Base-by-base conservation (phyloP, 371 early-diverging fungal genomes). In the Apophysomyces variabilis region DNA sequence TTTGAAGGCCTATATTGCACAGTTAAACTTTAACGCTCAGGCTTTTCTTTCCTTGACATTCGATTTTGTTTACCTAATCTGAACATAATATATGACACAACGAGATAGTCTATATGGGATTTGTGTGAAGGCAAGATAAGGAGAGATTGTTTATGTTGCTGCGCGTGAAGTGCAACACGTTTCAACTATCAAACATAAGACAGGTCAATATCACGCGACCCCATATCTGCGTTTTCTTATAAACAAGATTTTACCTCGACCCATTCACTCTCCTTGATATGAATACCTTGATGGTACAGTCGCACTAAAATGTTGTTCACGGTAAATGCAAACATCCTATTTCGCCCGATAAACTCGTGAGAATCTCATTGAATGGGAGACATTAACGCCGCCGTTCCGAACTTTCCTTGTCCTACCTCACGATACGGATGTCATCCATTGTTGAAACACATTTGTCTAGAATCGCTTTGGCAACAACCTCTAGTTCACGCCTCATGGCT, bases 61-160 rank as follows among this genome's bases (percentile, higher is more conserved):
- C 13, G 6, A 18, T 50, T 18, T 50, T 21, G 13, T 37, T 61
- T 67, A 50, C 92, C 92, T 35, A 86, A 81, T 59, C 96, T 88
- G 78, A 87, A 92, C 79, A 95, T 90, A 26, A 94, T 80, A 69
- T 94, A 95, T 26, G 86, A 87, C 32, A 94, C 85, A 18, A 94
- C 93, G n/a, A 95, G 74, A 71, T 95, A 95, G 75, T 95, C 96
- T 58, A 95, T 84, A 68, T 95, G 96, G 1, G 92, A 92, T 80
- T 94, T 95, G 78, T 95, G 96, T 47, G 88, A 93, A 32, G 96
- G 96, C 64, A 93, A 69, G 47, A 94, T 83, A 21, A 95, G 83
- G 60, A 95, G 77, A 3, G 95, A 93, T 60, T 91, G 80, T 57
- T 87, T 85, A 54, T 88, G 85, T 65, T 87, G 81, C 60, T 89